Evolutionary conservation across 2,329 filamentous ascomycete species (phyloP), one percentile per base, ranked within the genome.

Genomic region (Fusarium verrucosum): DNA sequence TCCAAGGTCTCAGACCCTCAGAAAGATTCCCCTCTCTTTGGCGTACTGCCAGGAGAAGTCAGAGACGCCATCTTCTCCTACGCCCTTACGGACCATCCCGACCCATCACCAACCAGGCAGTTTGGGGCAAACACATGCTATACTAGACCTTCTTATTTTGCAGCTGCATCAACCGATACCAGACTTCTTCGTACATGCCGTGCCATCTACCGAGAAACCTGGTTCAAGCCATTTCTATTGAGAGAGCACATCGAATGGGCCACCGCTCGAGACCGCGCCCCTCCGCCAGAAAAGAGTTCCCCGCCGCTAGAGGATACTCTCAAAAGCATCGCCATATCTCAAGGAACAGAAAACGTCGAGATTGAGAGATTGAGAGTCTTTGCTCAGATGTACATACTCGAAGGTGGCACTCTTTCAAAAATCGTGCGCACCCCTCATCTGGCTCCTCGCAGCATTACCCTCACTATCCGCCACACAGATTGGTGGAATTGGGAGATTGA

Each of bases 391-490:
- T 81, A 69, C 47, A 65, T 50, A 20, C 68, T 82, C 6, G 76
- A 82, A 45, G 35, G 60, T 0, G 72, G 74, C 0, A 7, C 28
- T 0, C 55, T 81, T 2, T 28, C 62, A 8, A 2, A 19, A 0
- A 46, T 81, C 1, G 61, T 81, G 0, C 16, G 20, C 0, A 70
- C 69, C 37, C 65, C 58, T 0, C 32, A 62, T 8, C 74, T 82
- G 28, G 56, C 68, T 8, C 79, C 80, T 0, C 72, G 70, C 2
- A 65, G 58, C 3, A 46, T 84, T 2, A 80, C 76, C 0, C 66
- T 85, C 11, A 84, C 81, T 0, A 76, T 85, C 9, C 77, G 82
- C 0, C 82, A 84, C 55, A 76, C 81, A 4, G 82, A 84, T 47
- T 65, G 62, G 62, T 66, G 57, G 62, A 22, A 16, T 8, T 65